Evolutionary conservation across 345 rosid genomes (phyloP), one percentile per base, ranked within the genome.

Genomic region (Lumnitzera littorea): DNA sequence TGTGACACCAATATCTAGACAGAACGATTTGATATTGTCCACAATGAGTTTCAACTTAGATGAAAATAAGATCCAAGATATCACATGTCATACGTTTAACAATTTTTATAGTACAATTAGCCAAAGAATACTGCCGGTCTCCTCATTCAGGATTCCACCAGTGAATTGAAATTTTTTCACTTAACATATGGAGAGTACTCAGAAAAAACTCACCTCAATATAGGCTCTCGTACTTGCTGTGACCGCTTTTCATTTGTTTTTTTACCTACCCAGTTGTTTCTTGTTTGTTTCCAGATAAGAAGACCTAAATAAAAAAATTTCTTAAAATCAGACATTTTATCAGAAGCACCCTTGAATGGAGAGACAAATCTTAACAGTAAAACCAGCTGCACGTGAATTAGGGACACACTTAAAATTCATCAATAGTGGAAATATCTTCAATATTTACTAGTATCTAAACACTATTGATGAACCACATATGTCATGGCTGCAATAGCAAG

Each of bases 261-360:
- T 65, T 74, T 85, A 52, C 85, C 82, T 56, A 87, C 24, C 95
- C 97, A 90, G 41, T 76, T 83, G 65, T 85, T 88, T 72, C 97
- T 73, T 3, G 80, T 87, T 72, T 90, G 91, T 68, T 77, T 82
- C 97, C 97, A 90, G 61, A 87, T 88, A 74, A 80, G 81, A 72
- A 82, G 82, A 64, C 97, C 97, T 84, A 70, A 65, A 65, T 60
- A 62, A 60, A 61, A 48, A 36, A 29, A 57, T 54, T 54, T 54
- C 15, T 48, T 57, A 27, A 55, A 5, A 25, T 55, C 55, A n/a
- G 17, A 9, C 12, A 17, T 52, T n/a, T 17, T n/a, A 9, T 2
- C 5, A 50, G 20, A 14, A 14, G 52, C 52, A 50, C 15, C 15
- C n/a, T 3, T 7, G 15, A 13, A 50, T 14, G 52, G 16, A 58